Evolutionary conservation across 2,329 filamentous ascomycete genomes (phyloP).

Genomic region (Clonostachys rosea): DNA sequence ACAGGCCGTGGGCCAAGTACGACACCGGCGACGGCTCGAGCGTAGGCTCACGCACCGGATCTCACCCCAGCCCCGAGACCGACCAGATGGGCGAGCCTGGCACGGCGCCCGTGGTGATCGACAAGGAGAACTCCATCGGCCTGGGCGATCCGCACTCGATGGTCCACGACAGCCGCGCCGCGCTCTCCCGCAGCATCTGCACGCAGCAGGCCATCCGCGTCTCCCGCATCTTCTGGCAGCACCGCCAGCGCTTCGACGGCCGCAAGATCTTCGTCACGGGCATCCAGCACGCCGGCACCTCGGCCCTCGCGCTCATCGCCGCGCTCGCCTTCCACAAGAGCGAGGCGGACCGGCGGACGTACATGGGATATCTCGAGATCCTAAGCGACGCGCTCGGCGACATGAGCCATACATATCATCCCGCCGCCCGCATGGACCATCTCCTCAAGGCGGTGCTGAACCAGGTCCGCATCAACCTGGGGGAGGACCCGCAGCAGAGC

Average conservation of each 20-base stretch:
- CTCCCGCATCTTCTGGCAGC: conserved; percentile 49
- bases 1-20: conserved; percentile 48
- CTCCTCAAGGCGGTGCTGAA: conserved; percentile 47
- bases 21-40: conserved; percentile 22
- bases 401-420: conserved; percentile 47
- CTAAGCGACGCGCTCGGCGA: conserved; percentile 44
- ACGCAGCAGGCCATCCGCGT: conserved; percentile 49
- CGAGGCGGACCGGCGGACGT: conserved; percentile 28
- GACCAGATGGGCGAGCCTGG: conserved; percentile 9
- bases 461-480: conserved; percentile 32
- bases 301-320: conserved; percentile 48
- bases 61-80: conserved; percentile 21
- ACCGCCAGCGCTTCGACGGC: conserved; percentile 45
- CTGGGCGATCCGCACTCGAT: conserved; percentile 24
- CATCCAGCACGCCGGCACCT: conserved; percentile 49
- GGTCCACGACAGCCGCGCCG: conserved; percentile 33
- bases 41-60: conserved; percentile 8
- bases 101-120: conserved; percentile 7
- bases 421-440: conserved; percentile 46
- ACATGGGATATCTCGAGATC: conserved; percentile 44
- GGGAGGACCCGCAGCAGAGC: conserved; percentile 8
- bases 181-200: conserved; percentile 45
- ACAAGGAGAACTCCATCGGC: conserved; percentile 11
- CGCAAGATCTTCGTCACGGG: conserved; percentile 44
- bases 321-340: conserved; percentile 31